Evolutionary conservation across 1,139 yeast species (phyloP), one percentile per base, ranked within the genome.

Genomic region (Tardiomyces depauwii): DNA sequence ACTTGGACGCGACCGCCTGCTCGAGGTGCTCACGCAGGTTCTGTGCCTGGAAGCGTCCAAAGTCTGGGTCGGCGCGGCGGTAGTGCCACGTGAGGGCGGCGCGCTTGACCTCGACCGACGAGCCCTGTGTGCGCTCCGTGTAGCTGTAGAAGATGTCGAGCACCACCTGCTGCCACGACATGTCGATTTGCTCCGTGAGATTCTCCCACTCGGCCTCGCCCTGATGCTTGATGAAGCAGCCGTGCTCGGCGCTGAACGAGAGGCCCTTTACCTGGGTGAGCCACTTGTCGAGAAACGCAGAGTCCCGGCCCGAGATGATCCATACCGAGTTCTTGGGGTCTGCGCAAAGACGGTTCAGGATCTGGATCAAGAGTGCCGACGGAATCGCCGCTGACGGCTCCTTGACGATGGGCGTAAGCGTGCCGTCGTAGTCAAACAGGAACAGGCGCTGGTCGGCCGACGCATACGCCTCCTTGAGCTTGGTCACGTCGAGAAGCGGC

Each of bases 331-430:
- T 93, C 51, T 73, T 73, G 2, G 93, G 91, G 61, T 91, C 97
- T 2, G 72, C 71, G 1, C 83, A 71, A 47, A 93, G 71, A 30
- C 71, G 67, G 39, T 75, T 72, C 49, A 93, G 66, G 9, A 83
- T 77, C 14, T 70, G 66, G 51, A 78, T 73, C 44, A 91, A 70
- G 54, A 83, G 74, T 10, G 82, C 79, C 1, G 95, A 80, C 2
- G 99, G 99, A 43, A 91, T 84, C 1, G 98, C 98, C 0, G 98
- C 96, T n/a, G 93, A 88, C 1, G 99, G 99, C 56, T 91, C 97
- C 40, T 80, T 76, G 3, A 91, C 97, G 60, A 91, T 91, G 9
- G 97, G 97, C 0, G 97, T 86, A 55, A 91, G 72, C 0, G 99
- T 91, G 27, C 99, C 99, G 63, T 91, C 99, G 61, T 91, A 91